Conservation (phyloP, 1,284 basidiomycete genomes). For the Ustilago curta region DNA sequence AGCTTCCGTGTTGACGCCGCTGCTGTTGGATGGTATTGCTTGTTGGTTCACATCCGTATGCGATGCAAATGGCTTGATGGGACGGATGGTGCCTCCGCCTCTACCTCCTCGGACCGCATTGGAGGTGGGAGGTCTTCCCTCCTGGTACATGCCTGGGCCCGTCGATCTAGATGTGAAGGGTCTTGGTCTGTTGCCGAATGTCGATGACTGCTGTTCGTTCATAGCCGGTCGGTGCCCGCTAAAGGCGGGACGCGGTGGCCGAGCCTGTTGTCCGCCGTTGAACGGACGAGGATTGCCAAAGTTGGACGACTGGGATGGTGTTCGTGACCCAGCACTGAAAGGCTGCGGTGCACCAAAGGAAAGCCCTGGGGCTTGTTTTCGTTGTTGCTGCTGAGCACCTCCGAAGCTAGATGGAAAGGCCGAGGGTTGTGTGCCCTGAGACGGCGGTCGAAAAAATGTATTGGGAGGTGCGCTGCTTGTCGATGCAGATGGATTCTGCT, state of each 20-base stretch:
- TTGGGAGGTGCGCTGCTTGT: slow-evolving; percentile 36
- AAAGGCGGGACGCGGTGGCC: slow-evolving; percentile 10
- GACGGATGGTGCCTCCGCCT: slow-evolving; percentile 31
- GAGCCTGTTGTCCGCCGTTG: slow-evolving; percentile 12
- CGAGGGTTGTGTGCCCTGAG: slow-evolving; percentile 9
- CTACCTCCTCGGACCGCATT: slow-evolving; percentile 22
- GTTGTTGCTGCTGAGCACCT: slow-evolving; percentile 18
- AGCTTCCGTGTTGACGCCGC: neutral
- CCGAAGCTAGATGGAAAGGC: slow-evolving; percentile 14
- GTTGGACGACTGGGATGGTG: slow-evolving; percentile 18
- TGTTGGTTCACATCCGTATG: slow-evolving; percentile 12
- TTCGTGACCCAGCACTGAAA: slow-evolving; percentile 12
- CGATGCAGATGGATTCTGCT: slow-evolving; percentile 23
- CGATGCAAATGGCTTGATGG: slow-evolving; percentile 27
- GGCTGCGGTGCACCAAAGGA: slow-evolving; percentile 19
- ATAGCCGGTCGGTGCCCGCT: slow-evolving; percentile 9
- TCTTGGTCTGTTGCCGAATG: slow-evolving; percentile 34
- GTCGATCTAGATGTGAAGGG: slow-evolving; percentile 29
- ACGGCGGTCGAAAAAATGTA: slow-evolving; percentile 30
- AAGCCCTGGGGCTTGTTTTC: slow-evolving; percentile 9
- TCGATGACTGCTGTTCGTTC: slow-evolving; percentile 20
- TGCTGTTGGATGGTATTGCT: neutral
- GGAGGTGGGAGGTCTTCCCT: slow-evolving; percentile 24
- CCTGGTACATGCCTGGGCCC: slow-evolving; percentile 16
- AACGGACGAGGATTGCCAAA: slow-evolving; percentile 18